These are phyloP conservation scores for Dothideomycetes sp. DNA, from an alignment of 2,329 filamentous ascomycete genomes.

Conservation along the genomic window DNA sequence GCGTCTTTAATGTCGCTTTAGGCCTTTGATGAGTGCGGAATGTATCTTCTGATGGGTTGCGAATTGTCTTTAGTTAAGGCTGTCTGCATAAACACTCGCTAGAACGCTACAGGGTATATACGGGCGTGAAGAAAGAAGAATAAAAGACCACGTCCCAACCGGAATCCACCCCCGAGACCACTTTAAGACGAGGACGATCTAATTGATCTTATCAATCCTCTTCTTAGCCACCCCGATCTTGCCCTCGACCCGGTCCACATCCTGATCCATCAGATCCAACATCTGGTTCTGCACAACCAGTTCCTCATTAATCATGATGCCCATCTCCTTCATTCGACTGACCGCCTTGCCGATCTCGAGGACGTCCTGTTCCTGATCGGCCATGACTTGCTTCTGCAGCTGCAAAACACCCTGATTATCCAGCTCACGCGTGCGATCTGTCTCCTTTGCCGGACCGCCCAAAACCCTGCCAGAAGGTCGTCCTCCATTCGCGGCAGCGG, in stretches of 20 bases:
- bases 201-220: conserved; percentile 52
- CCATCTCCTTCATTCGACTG: conserved; percentile 65
- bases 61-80: no score
- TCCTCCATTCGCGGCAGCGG: conserved; percentile 12
- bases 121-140: no score
- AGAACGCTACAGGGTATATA: neutral
- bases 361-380: conserved; percentile 64
- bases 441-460: conserved; percentile 58
- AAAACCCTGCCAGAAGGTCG: conserved; percentile 46
- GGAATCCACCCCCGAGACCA: no score
- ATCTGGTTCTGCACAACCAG: conserved; percentile 60
- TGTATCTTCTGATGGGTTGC: no score
- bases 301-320: conserved; percentile 63
- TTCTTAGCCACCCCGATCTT: conserved; percentile 69
- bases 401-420: conserved; percentile 66
- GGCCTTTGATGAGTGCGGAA: no score
- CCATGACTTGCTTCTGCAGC: conserved; percentile 63
- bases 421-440: conserved; percentile 62
- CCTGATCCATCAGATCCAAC: conserved; percentile 55
- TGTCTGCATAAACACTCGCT: no score
- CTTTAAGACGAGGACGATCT: neutral
- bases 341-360: conserved; percentile 59
- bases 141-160: no score
- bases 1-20: no score
- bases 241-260: conserved; percentile 52